Base-by-base conservation (phyloP, 202 grass and related monocot species). In the Elaeis oleifera region DNA sequence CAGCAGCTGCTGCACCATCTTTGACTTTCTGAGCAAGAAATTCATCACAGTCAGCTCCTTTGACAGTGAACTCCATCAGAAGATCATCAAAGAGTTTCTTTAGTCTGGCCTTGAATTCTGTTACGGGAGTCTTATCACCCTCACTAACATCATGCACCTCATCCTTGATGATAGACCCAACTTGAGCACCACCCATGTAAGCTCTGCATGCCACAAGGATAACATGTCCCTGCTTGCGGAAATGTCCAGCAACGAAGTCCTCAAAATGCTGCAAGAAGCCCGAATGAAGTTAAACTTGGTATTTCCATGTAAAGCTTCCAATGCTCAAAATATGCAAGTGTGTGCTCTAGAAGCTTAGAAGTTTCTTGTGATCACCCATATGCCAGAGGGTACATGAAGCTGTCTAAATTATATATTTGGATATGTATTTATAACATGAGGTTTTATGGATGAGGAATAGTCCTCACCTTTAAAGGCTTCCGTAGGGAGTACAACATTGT, bases 61-160 rank as follows among this genome's bases (percentile, higher is more conserved):
- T 91, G 26, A 83, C 87, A 32, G 77, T 89, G 51, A 96, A 96
- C 69, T 96, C 87, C 87, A 89, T 96, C 58, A 91, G 74, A 64
- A 96, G 87, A 61, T 85, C 79, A 39, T 96, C 87, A 23, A 74
- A 96, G 13, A 96, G 60, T 4, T 21, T 68, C 59, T 67, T 58
- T 48, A 96, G 73, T 36, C 1, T 1, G 0, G 17, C 0, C 25
- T 59, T 83, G 64, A 91, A 91, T 24, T 7, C 5, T 15, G 16
- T 23, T 8, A 72, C 16, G 3, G 13, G 0, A 13, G 36, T 44
- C 36, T 3, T 44, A 44, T 44, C 36, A 44, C 36, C 36, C 36
- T 2, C 9, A 14, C 2, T 13, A 44, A 61, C 67, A 14, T 20
- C 54, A 26, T 90, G 29, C 36, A 67, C 60, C 25, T 76, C 64